Conservation (phyloP, 2,329 filamentous ascomycete genomes). For the Claviceps fusiformis region DNA sequence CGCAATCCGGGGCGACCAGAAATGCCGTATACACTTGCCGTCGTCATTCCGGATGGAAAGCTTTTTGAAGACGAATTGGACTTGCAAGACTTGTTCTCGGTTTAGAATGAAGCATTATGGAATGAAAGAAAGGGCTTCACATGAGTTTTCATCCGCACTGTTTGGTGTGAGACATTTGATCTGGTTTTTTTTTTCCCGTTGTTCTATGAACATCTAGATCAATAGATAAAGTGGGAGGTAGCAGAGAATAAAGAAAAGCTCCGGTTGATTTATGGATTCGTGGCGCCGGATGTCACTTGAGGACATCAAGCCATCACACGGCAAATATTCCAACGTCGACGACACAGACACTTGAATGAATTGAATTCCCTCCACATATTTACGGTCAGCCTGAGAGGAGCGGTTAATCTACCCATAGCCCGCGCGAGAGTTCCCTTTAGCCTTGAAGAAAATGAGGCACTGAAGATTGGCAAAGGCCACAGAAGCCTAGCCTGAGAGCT, state of each 20-base stretch:
- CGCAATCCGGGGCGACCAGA: background rate
- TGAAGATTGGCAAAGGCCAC: background rate
- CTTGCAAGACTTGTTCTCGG: background rate
- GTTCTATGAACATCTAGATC: too few relatives aligned
- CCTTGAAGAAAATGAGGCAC: background rate
- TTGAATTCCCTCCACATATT: background rate
- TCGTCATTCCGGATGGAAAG: conserved; percentile 1
- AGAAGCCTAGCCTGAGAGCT: background rate
- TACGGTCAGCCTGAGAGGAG: background rate
- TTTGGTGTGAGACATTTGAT: background rate
- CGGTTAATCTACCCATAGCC: background rate
- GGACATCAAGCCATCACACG: background rate
- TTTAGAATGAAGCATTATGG: background rate
- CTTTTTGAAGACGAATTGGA: background rate
- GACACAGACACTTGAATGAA: background rate
- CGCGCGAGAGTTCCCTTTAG: background rate
- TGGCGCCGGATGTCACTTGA: background rate
- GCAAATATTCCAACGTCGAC: background rate
- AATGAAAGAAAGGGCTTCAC: background rate
- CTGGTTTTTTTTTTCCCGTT: background rate
- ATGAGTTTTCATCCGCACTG: background rate
- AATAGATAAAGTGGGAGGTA: background rate
- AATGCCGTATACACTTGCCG: conserved; percentile 1
- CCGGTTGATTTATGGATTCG: background rate
- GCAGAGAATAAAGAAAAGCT: background rate